phyloP scores from a whole-genome alignment of 306 rosid genomes.

The Vigna angularis region DNA sequence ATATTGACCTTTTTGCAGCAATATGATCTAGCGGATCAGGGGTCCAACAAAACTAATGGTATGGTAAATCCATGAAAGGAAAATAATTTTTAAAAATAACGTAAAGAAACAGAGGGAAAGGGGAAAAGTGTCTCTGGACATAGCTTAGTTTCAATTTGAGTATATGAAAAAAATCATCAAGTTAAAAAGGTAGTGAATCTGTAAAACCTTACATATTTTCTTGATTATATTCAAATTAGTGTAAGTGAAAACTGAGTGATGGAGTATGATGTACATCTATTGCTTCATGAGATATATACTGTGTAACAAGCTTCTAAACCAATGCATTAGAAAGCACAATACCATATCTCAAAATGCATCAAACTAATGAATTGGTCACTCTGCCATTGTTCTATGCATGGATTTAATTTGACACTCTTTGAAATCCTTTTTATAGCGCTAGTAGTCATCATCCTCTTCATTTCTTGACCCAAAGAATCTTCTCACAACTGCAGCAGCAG shows the following conservation, averaged over 20 bases:
- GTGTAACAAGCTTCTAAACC: not conserved
- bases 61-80: too few species aligned
- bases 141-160: not conserved
- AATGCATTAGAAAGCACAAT: conserved; percentile 3
- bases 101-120: too few species aligned
- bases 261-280: conserved; percentile 4
- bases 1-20: too few species aligned
- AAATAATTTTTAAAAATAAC: too few species aligned
- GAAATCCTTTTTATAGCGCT: not conserved
- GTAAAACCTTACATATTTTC: not conserved
- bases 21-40: too few species aligned
- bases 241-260: not conserved
- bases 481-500: conserved; percentile 79
- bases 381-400: conserved; percentile 15
- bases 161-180: not conserved
- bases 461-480: conserved; percentile 69
- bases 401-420: not conserved
- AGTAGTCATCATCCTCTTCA: conserved; percentile 56
- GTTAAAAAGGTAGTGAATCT: not conserved
- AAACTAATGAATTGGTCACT: conserved; percentile 15
- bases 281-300: conserved; percentile 7
- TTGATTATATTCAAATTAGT: not conserved
- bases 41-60: too few species aligned
- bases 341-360: conserved; percentile 29
- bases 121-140: not conserved